phyloP scores from a whole-genome alignment of 441 rosid species.

The Adansonia madagascariensis region DNA sequence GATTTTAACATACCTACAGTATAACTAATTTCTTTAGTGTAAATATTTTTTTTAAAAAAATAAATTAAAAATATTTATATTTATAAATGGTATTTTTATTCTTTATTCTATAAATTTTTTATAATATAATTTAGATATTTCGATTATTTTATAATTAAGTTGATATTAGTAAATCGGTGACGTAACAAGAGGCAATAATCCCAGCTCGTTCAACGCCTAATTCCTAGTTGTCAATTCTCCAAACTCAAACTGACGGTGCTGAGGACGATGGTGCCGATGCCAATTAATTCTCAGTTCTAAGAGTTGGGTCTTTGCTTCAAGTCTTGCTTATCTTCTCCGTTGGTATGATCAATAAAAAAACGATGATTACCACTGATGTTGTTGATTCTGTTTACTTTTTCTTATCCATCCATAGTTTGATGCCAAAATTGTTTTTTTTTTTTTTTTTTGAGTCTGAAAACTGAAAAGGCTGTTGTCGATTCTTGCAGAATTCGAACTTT shows the following conservation, averaged over 20 bases:
- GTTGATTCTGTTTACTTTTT: neutral
- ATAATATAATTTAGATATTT: too few species aligned
- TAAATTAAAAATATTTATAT: too few species aligned
- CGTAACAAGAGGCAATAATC: neutral
- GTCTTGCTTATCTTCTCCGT: slow-evolving; percentile 3
- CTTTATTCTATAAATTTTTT: too few species aligned
- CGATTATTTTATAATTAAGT: too few species aligned
- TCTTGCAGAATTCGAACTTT: neutral
- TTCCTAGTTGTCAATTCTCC: neutral
- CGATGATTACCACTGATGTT: neutral
- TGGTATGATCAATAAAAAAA: slow-evolving; percentile 10
- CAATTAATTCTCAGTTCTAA: neutral
- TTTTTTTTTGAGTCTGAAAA: neutral
- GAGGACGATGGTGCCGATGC: neutral
- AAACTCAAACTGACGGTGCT: neutral
- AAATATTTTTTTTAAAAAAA: too few species aligned
- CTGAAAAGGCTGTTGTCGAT: neutral
- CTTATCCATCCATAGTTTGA: neutral
- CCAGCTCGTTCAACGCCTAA: neutral
- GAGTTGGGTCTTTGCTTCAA: neutral
- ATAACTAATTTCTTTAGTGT: too few species aligned
- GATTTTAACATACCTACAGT: too few species aligned
- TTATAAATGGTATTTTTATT: too few species aligned
- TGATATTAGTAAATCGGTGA: too few species aligned
- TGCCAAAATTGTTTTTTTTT: neutral